Evolutionary conservation across 75 land plant genomes (phyloP), one percentile per base, ranked within the genome.

Genomic region (Selaginella tamariscina): DNA sequence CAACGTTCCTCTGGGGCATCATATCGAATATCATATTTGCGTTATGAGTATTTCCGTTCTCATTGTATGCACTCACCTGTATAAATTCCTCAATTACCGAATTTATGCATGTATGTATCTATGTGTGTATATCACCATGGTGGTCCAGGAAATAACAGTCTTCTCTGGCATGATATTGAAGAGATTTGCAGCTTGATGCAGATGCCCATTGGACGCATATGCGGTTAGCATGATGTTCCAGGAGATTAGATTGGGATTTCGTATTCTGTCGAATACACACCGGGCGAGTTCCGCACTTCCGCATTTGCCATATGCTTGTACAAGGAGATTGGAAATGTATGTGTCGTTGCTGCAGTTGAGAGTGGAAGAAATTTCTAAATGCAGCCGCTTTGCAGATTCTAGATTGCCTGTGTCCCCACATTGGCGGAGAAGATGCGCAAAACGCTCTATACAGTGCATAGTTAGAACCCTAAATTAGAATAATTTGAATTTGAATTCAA

Each of bases 161-260:
- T 59, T 59, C 5, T 21, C 21, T 59, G 62, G 62, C 62, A 59
- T 59, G 8, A 5, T 9, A 23, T 59, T 26, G 26, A 59, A 59
- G 62, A 59, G 21, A 23, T 5, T 21, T 2, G n/a, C 21, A 2
- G 62, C 62, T 26, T 23, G 8, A 9, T 59, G 18, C 23, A 59
- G 8, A 21, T 23, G 62, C 26, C 62, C 62, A 8, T 59, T 21
- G 8, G 27, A 9, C n/a, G 26, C 26, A 27, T 59, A 59, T 23
- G 62, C 23, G 9, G 21, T 8, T 8, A 59, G 21, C 62, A 59
- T 59, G 26, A 59, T 59, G 23, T 59, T 59, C 62, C 62, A 59
- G 62, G 62, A 59, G 26, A 59, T 2, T 9, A 9, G 23, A 59
- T 59, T 59, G 21, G 62, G 62, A 2, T 2, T 8, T 8, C n/a